Percentiles rank a stretch among this genome's conserved stretches.
Conservation (phyloP, 495 filamentous ascomycete species). For the Margaritispora aquatica region DNA sequence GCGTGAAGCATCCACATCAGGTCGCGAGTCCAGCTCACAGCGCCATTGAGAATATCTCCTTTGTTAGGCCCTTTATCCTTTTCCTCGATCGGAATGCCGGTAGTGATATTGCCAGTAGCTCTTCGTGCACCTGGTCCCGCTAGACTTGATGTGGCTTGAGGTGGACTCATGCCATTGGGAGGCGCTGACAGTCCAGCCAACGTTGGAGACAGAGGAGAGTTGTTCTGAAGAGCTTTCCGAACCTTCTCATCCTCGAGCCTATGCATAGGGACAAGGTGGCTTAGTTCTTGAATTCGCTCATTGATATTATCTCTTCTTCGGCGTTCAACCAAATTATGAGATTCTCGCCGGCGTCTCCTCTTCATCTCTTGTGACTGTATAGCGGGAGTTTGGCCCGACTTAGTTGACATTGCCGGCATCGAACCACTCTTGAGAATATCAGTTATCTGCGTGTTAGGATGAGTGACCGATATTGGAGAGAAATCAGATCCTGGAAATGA, state of each 20-base stretch:
- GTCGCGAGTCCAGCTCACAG: constrained; percentile 94
- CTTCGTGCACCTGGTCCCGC: constrained; percentile 80
- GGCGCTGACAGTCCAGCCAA: constrained; percentile 46
- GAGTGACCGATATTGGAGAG: constrained; percentile 49
- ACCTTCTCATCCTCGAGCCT: constrained; percentile 96
- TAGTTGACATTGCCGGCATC: constrained; percentile 48
- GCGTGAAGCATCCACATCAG: constrained; percentile 92
- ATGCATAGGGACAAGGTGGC: constrained; percentile 85
- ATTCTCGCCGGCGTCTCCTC: constrained; percentile 80
- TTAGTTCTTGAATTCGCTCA: constrained; percentile 93
- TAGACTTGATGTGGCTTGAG: constrained; percentile 82
- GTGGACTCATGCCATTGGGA: constrained; percentile 52
- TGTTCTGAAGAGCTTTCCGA: constrained; percentile 87
- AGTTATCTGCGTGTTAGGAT: constrained; percentile 38
- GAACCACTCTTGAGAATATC: constrained; percentile 47
- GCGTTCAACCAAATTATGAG: constrained; percentile 93
- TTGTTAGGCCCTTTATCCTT: constrained; percentile 99
- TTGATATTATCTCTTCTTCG: constrained; percentile 97
- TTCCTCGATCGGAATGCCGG: constrained; percentile 85
- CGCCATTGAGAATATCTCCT: constrained; percentile 95
- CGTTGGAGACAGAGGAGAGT: constrained; percentile 76
- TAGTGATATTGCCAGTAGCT: constrained; percentile 81
- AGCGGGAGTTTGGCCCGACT: constrained; percentile 34
- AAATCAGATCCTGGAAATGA: constrained; percentile 81
- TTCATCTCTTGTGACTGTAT: constrained; percentile 83